A percentile compares a stretch with the other conserved stretches of the same genome.
phyloP scores from a whole-genome alignment of 2,329 filamentous ascomycete genomes.

The Pseudofabraea citricarpa region DNA sequence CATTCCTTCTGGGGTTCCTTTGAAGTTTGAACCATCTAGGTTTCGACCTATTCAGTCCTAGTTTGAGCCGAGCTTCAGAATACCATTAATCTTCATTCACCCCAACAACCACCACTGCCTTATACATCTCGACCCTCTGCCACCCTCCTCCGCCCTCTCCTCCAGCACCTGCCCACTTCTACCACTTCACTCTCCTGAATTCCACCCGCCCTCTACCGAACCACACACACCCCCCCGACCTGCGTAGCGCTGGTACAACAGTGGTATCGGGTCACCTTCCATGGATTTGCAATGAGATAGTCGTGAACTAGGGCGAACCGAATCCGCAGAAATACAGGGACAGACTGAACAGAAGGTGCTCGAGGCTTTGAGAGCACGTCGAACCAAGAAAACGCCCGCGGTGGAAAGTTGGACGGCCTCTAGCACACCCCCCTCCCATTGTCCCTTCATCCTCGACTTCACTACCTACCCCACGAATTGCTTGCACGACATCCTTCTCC shows the following conservation, averaged over 20 bases:
- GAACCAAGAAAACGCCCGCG: no score
- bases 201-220: background rate
- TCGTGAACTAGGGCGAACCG: constrained; percentile 10
- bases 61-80: constrained; percentile 2
- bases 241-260: constrained; percentile 9
- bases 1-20: background rate
- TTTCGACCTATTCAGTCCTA: constrained; percentile 4
- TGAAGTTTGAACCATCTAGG: constrained; percentile 2
- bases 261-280: constrained; percentile 14
- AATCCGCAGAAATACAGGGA: constrained; percentile 9
- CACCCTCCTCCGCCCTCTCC: background rate
- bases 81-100: background rate
- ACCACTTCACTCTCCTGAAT: background rate
- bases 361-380: constrained; percentile 16
- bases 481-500: constrained; percentile 10
- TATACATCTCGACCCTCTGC: background rate
- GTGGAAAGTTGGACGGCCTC: no score
- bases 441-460: constrained; percentile 1
- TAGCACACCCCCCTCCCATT: background rate
- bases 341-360: constrained; percentile 8
- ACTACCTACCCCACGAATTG: background rate
- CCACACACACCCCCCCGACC: background rate
- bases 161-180: background rate
- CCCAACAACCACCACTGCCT: background rate
- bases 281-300: constrained; percentile 20